phyloP scores from a whole-genome alignment of 352 stramenopile genomes.

The Plasmopara viticola region DNA sequence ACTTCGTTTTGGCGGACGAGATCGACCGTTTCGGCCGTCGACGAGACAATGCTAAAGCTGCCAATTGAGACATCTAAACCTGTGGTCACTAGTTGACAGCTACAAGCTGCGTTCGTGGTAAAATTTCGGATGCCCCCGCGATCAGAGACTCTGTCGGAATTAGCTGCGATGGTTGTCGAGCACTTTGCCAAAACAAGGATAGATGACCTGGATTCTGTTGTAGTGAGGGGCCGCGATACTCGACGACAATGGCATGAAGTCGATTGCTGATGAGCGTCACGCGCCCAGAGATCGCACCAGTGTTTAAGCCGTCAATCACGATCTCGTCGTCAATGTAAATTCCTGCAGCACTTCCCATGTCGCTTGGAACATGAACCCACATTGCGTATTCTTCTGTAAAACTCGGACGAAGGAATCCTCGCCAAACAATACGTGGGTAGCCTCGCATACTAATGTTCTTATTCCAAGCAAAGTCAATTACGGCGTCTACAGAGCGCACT shows the following conservation, averaged over 20 bases:
- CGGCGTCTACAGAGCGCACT: slow-evolving; percentile 22
- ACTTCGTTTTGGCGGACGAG: slow-evolving; percentile 71
- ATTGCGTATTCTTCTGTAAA: slow-evolving; percentile 42
- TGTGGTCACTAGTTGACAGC: slow-evolving; percentile 8
- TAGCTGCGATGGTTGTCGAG: slow-evolving; percentile 9
- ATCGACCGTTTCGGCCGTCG: slow-evolving; percentile 62
- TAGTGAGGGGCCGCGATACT: slow-evolving; percentile 30
- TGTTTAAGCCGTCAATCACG: slow-evolving; percentile 38
- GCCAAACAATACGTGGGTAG: slow-evolving; percentile 38
- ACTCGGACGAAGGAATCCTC: slow-evolving; percentile 26
- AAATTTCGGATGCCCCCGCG: slow-evolving; percentile 13
- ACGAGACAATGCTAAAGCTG: slow-evolving; percentile 3
- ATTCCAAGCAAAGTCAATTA: slow-evolving; percentile 39
- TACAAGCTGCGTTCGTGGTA: slow-evolving; percentile 16
- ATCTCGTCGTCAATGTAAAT: slow-evolving; percentile 32
- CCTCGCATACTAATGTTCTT: slow-evolving; percentile 30
- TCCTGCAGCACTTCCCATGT: slow-evolving; percentile 9
- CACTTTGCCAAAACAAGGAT: slow-evolving; percentile 18
- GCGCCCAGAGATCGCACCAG: slow-evolving; percentile 2
- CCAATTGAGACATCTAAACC: neutral
- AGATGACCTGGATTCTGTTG: slow-evolving; percentile 13
- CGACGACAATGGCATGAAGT: slow-evolving; percentile 38
- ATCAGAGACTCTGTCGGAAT: slow-evolving; percentile 8
- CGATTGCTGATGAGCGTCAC: slow-evolving; percentile 23
- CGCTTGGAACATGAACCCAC: slow-evolving; percentile 19